Conservation (phyloP, 1,284 basidiomycete genomes). For the Cutaneotrichosporon cavernicola region DNA sequence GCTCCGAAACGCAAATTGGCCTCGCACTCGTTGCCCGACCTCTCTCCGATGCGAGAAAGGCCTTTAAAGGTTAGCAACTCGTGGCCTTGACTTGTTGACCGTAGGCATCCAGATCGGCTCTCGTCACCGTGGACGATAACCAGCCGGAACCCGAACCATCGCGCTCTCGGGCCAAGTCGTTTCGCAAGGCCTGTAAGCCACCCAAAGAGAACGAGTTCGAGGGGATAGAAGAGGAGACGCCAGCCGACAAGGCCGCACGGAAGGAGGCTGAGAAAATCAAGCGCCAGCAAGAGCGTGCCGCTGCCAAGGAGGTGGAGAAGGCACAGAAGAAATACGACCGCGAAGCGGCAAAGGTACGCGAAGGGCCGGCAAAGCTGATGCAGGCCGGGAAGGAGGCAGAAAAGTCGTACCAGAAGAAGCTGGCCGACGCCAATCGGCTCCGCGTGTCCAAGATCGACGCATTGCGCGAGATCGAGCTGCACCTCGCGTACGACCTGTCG, state of each 20-base stretch:
- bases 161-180: neutral
- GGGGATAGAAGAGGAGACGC: neutral
- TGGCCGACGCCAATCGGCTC: slow-evolving; percentile 42
- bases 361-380: neutral
- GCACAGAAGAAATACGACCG: slow-evolving; percentile 35
- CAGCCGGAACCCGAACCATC: neutral
- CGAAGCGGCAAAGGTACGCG: slow-evolving; percentile 38
- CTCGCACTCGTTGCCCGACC: neutral
- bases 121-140: neutral
- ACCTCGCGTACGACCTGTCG: slow-evolving; percentile 46
- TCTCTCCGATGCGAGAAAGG: neutral
- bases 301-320: slow-evolving; percentile 33
- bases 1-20: neutral
- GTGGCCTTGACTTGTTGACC: neutral
- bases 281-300: neutral
- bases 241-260: neutral
- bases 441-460: slow-evolving; percentile 48
- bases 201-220: neutral
- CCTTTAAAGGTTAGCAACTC: neutral
- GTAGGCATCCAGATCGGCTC: neutral
- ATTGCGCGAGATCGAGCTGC: slow-evolving; percentile 47
- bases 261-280: slow-evolving; percentile 11
- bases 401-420: slow-evolving; percentile 43
- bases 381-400: slow-evolving; percentile 45
- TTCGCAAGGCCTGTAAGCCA: neutral